These are phyloP conservation scores for Berkeleyomyces rouxiae DNA, from an alignment of 2,329 filamentous ascomycete species.

Conservation along the genomic window DNA sequence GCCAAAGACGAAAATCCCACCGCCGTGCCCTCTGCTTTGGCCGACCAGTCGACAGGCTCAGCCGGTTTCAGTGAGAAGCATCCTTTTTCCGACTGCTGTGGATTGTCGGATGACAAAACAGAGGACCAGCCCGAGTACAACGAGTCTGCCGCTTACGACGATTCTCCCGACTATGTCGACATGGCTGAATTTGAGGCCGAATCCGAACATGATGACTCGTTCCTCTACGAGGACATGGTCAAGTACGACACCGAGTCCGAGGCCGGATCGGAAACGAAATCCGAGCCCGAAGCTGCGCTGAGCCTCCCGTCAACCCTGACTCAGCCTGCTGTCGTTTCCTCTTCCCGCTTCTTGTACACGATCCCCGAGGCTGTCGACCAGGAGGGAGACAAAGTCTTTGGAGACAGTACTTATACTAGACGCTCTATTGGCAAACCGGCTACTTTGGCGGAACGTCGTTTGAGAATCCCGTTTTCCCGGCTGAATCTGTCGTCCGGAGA, in stretches of 20 bases:
- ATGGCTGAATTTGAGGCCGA: neutral
- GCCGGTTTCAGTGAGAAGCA: neutral
- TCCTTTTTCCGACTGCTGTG: neutral
- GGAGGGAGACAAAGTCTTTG: neutral
- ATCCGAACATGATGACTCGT: neutral
- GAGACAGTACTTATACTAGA: no score
- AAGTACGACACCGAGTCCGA: neutral
- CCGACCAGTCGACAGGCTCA: neutral
- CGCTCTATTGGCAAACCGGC: neutral
- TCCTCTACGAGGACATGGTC: neutral
- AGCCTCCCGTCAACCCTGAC: slow-evolving; percentile 1
- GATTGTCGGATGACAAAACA: neutral
- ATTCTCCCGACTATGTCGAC: neutral
- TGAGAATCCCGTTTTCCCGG: neutral
- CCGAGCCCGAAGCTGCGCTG: neutral
- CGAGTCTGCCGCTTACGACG: neutral
- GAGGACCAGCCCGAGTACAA: neutral
- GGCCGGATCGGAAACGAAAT: neutral
- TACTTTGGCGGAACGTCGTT: slow-evolving; percentile 2
- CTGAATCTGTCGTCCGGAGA: neutral
- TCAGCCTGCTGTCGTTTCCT: slow-evolving; percentile 19
- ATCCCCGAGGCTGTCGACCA: slow-evolving; percentile 1
- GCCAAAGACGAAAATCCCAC: neutral
- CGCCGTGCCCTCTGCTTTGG: neutral
- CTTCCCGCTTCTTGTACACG: slow-evolving; percentile 15